Base-by-base conservation (phyloP, 768 basidiomycete genomes). In the Mycena vitilis region DNA sequence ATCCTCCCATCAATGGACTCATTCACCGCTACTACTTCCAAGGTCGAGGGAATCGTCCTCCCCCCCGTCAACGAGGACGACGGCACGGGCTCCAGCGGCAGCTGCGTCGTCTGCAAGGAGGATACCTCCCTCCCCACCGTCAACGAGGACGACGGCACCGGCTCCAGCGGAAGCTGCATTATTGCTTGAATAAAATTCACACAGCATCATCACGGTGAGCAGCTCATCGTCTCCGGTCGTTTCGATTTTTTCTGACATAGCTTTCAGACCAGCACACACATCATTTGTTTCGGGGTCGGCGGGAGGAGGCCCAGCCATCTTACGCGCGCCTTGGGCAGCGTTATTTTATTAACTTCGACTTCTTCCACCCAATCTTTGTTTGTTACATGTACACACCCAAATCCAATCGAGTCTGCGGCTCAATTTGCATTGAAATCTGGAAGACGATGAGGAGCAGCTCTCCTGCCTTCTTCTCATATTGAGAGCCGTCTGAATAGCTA, bases 1-100 rank as follows among this genome's bases (percentile, higher is more conserved):
- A 60, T 66, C 65, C 65, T 66, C 65, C 45, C 59, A 22, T 40
- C 40, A 40, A 67, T 67, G 66, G 66, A 67, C 60, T 37, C 66
- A 48, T 67, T 67, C 66, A 40, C 40, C 40, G 40, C 40, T 40
- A 40, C 40, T 9, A 40, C 40, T 40, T 40, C 40, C 40, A 40
- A 40, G 40, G 40, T 40, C 15, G 40, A 40, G 40, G 40, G 15
- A 10, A 15, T 40, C 40, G 40, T 40, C 40, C 40, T 40, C 40
- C 40, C 40, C 15, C 40, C 40, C 11, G 40, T 40, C 40, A 40
- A 40, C 40, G 40, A 40, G 40, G 40, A 40, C 40, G 40, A 40
- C 40, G 40, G 40, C 40, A 40, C 10, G 11, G 40, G 40, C 15
- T 40, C 40, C 40, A 40, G 40, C 40, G 40, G 40, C 40, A 40